phyloP scores from a whole-genome alignment of 352 stramenopile genomes.

The Phytophthora syringae region DNA sequence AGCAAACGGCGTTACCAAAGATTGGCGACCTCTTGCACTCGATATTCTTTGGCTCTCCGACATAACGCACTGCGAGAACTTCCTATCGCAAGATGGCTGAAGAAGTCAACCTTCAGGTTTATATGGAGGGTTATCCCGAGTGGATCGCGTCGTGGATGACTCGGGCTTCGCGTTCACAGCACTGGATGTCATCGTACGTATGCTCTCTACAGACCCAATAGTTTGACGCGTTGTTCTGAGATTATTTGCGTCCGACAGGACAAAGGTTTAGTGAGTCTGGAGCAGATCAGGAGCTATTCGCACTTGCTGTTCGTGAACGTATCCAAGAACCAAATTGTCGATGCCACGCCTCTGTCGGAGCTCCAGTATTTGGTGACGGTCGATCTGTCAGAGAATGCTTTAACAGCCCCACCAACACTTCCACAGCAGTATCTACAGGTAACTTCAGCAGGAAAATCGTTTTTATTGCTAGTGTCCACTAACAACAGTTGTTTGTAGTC shows the following conservation, averaged over 20 bases:
- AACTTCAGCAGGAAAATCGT: neutral
- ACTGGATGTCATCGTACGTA: conserved; percentile 62
- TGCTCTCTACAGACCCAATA: neutral
- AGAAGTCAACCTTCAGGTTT: conserved; percentile 46
- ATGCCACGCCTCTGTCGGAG: conserved; percentile 53
- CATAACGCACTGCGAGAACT: too few species aligned
- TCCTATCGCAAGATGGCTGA: conserved; percentile 42
- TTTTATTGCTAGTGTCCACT: neutral
- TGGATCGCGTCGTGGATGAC: conserved; percentile 78
- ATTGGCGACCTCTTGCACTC: conserved; percentile 6
- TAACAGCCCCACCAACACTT: conserved; percentile 43
- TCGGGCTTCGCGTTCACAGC: conserved; percentile 81
- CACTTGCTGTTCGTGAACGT: conserved; percentile 81
- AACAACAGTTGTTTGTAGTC: conserved; percentile 32
- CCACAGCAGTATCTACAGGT: conserved; percentile 72
- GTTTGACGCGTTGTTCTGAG: neutral
- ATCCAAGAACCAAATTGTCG: conserved; percentile 67
- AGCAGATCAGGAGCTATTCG: conserved; percentile 63
- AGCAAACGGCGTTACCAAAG: neutral
- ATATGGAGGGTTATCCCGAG: conserved; percentile 73
- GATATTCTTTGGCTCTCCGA: neutral
- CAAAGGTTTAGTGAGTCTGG: conserved; percentile 60
- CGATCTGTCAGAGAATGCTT: conserved; percentile 66
- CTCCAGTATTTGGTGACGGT: conserved; percentile 66
- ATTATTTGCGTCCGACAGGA: conserved; percentile 30